These are phyloP conservation scores for Phaeosphaeria sp. DNA, from an alignment of 2,329 filamentous ascomycete species.

Conservation along the genomic window DNA sequence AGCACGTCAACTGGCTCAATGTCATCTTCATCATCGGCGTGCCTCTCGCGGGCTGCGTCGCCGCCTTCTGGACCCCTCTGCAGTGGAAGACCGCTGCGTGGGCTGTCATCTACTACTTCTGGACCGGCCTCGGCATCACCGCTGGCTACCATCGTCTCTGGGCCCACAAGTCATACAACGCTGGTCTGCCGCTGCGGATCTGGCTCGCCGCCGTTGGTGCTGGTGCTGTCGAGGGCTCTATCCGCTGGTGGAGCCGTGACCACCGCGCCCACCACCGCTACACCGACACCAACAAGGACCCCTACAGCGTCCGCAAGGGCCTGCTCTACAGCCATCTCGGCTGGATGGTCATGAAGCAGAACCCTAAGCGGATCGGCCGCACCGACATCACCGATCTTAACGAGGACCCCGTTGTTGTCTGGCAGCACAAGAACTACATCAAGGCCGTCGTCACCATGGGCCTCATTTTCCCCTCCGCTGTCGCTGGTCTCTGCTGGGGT, in stretches of 20 bases:
- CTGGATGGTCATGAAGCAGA: constrained; percentile 60
- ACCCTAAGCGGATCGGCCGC: constrained; percentile 57
- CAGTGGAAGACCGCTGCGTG: constrained; percentile 75
- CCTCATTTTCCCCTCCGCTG: constrained; percentile 53
- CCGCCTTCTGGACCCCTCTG: constrained; percentile 81
- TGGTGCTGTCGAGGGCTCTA: constrained; percentile 57
- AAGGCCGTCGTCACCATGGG: constrained; percentile 50
- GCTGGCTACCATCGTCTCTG: constrained; percentile 75
- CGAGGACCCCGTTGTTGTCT: constrained; percentile 55
- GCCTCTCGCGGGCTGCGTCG: constrained; percentile 75
- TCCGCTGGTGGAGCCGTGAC: constrained; percentile 56
- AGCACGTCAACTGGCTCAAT: constrained; percentile 93
- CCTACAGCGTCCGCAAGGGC: constrained; percentile 57
- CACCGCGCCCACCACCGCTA: constrained; percentile 60
- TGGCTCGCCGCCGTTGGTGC: constrained; percentile 56
- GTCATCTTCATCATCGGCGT: constrained; percentile 76
- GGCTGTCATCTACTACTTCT: constrained; percentile 80
- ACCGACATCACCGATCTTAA: constrained; percentile 59
- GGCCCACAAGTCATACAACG: constrained; percentile 58
- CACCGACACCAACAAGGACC: constrained; percentile 59
- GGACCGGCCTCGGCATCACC: constrained; percentile 71
- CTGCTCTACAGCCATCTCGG: constrained; percentile 57
- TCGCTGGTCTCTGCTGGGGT: constrained; percentile 56
- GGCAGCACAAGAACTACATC: constrained; percentile 56
- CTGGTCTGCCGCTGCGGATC: constrained; percentile 51